Evolutionary conservation across 352 stramenopile genomes (phyloP).

Genomic region (Globisporangium apiculatum): DNA sequence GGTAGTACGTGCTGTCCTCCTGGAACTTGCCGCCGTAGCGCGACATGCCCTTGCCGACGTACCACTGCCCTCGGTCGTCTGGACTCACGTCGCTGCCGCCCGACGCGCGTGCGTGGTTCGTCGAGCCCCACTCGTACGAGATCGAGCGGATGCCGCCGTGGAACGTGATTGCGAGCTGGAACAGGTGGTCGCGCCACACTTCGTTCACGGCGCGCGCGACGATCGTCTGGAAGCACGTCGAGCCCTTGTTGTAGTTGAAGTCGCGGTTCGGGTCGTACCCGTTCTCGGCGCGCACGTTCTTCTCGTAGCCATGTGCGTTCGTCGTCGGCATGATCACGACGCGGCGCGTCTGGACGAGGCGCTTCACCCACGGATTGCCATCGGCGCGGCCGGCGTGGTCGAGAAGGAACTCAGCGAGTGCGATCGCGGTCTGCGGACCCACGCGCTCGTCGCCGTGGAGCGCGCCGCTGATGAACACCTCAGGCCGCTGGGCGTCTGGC

Average conservation of each 20-base stretch:
- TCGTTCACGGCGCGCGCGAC: slow-evolving; percentile 92
- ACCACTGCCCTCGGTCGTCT: slow-evolving; percentile 46
- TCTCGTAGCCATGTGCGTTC: slow-evolving; percentile 91
- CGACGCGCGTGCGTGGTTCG: slow-evolving; percentile 58
- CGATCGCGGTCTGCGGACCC: slow-evolving; percentile 77
- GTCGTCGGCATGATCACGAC: slow-evolving; percentile 84
- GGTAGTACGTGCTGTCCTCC: slow-evolving; percentile 53
- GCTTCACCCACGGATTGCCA: slow-evolving; percentile 44
- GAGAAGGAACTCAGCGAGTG: slow-evolving; percentile 59
- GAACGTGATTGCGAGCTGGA: slow-evolving; percentile 95
- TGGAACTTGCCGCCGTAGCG: slow-evolving; percentile 64
- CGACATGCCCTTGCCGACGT: slow-evolving; percentile 47
- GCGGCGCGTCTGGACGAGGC: slow-evolving; percentile 76
- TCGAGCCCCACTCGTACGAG: slow-evolving; percentile 95
- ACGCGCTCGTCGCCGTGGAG: slow-evolving; percentile 95
- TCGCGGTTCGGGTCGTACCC: slow-evolving; percentile 94
- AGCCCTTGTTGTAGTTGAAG: slow-evolving; percentile 90
- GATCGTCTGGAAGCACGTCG: slow-evolving; percentile 91
- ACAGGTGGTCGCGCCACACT: slow-evolving; percentile 93
- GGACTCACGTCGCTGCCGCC: slow-evolving; percentile 41
- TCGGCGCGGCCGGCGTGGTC: slow-evolving; percentile 38
- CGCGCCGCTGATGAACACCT: slow-evolving; percentile 92
- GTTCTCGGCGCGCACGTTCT: slow-evolving; percentile 70
- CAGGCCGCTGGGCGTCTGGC: slow-evolving; percentile 61
- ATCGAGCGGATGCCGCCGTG: slow-evolving; percentile 94